Conservation (phyloP, 202 grass and related monocot genomes). For the Panicum hallii region DNA sequence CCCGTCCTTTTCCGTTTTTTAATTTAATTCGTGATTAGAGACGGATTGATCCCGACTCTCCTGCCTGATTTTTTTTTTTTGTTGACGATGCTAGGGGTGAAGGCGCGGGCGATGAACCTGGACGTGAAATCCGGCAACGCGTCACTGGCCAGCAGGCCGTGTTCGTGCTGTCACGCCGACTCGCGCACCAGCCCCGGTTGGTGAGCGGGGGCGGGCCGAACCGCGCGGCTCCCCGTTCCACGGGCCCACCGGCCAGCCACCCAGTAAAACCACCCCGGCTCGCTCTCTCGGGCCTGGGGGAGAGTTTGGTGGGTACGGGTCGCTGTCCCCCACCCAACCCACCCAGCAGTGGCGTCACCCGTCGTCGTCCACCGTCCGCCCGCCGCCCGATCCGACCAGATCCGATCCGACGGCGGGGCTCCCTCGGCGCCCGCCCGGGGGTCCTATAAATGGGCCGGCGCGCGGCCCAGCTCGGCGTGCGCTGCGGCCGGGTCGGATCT, state of each 20-base stretch:
- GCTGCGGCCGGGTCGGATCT: constrained; percentile 47
- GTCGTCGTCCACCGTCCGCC: too few relatives aligned
- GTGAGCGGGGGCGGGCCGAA: constrained; percentile 16
- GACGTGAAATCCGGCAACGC: not conserved
- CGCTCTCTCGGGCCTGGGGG: not conserved
- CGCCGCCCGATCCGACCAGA: constrained; percentile 25
- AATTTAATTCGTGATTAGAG: too few relatives aligned
- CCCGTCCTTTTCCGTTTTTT: not conserved
- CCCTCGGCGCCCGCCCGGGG: too few relatives aligned
- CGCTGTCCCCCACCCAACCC: constrained; percentile 52
- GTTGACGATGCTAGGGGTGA: not conserved
- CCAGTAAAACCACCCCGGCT: too few relatives aligned
- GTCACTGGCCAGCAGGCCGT: not conserved
- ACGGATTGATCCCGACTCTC: not conserved
- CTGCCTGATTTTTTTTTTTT: not conserved
- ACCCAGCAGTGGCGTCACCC: not conserved
- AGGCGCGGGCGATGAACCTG: not conserved
- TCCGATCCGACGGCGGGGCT: constrained; percentile 9
- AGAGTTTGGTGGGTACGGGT: constrained; percentile 45
- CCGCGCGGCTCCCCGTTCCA: not conserved
- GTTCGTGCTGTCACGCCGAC: constrained; percentile 15
- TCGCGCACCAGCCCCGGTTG: not conserved
- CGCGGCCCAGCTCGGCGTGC: constrained; percentile 27
- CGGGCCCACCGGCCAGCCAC: not conserved
- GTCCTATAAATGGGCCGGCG: constrained; percentile 46